Conservation (phyloP, 768 basidiomycete genomes). For the Tricholomella constricta region DNA sequence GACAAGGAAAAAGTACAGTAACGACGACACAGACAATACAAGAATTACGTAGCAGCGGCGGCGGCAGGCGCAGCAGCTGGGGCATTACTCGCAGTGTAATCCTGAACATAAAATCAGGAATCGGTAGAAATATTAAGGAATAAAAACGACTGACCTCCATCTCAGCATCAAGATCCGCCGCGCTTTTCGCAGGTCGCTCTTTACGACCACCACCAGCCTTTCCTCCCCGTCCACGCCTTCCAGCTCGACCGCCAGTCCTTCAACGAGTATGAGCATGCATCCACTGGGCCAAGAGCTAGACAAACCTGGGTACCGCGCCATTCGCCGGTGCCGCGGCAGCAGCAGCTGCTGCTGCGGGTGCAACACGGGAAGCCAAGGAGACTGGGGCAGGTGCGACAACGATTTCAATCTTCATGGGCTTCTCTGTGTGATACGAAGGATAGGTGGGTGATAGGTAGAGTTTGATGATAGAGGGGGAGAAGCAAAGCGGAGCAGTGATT, state of each 20-base stretch:
- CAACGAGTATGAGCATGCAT: slow-evolving; percentile 10
- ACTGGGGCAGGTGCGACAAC: slow-evolving; percentile 81
- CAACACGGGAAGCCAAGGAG: slow-evolving; percentile 82
- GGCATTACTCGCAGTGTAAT: slow-evolving; percentile 65
- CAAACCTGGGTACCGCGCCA: slow-evolving; percentile 34
- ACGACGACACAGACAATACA: slow-evolving; percentile 12
- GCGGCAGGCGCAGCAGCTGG: slow-evolving; percentile 44
- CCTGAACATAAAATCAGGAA: slow-evolving; percentile 38
- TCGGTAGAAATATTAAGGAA: not conserved
- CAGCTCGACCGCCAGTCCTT: slow-evolving; percentile 40
- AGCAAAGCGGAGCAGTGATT: slow-evolving; percentile 46
- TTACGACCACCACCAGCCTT: slow-evolving; percentile 49
- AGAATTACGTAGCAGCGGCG: slow-evolving; percentile 22
- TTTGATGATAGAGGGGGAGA: slow-evolving; percentile 36
- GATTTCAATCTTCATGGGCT: slow-evolving; percentile 98
- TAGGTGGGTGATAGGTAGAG: slow-evolving; percentile 31
- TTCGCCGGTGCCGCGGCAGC: slow-evolving; percentile 26
- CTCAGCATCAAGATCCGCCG: slow-evolving; percentile 93
- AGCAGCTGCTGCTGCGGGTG: slow-evolving; percentile 57
- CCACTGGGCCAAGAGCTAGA: slow-evolving; percentile 11
- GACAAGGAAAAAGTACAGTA: slow-evolving; percentile 17
- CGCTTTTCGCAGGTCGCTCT: slow-evolving; percentile 76
- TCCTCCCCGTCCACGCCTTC: slow-evolving; percentile 49
- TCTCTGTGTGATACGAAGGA: slow-evolving; percentile 62
- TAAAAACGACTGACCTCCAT: slow-evolving; percentile 73